phyloP scores from a whole-genome alignment of 176 grass and related monocot species.

The Musa troglodytarum region DNA sequence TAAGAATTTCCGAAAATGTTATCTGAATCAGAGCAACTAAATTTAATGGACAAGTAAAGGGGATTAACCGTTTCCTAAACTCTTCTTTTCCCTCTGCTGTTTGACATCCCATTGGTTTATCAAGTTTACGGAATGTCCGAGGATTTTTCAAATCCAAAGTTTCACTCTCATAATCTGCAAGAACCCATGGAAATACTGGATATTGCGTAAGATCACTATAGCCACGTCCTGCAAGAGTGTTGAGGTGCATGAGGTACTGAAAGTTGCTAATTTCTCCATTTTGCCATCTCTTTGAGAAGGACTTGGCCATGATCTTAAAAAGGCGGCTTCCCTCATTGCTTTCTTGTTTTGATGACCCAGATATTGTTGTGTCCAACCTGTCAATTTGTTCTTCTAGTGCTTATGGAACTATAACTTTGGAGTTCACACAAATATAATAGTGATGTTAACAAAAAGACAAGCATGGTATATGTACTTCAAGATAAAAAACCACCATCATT shows the following conservation, averaged over 20 bases:
- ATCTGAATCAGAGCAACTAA: background rate
- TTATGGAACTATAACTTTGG: background rate
- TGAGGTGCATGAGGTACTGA: slow-evolving; percentile 98
- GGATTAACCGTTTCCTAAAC: slow-evolving; percentile 68
- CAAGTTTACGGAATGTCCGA: slow-evolving; percentile 76
- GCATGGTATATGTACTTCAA: background rate
- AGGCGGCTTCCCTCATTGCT: slow-evolving; percentile 80
- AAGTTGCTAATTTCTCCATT: slow-evolving; percentile 97
- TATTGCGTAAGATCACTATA: slow-evolving; percentile 97
- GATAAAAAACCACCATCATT: background rate
- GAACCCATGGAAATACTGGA: slow-evolving; percentile 99
- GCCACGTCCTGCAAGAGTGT: slow-evolving; percentile 89
- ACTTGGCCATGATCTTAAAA: slow-evolving; percentile 75
- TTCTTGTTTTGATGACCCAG: slow-evolving; percentile 84
- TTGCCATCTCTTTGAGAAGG: slow-evolving; percentile 96
- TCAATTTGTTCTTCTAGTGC: background rate
- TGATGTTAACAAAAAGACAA: background rate
- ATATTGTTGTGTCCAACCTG: slow-evolving; percentile 98
- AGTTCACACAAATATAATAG: background rate
- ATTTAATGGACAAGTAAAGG: background rate
- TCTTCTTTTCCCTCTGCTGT: slow-evolving; percentile 84
- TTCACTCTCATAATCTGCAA: slow-evolving; percentile 86
- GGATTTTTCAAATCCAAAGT: slow-evolving; percentile 70
- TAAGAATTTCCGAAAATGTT: background rate
- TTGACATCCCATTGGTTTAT: slow-evolving; percentile 99